Percentiles rank a stretch among this genome's conserved stretches.
phyloP scores from a whole-genome alignment of 108 stramenopile genomes.

The Phaeodactylum tricornutum region DNA sequence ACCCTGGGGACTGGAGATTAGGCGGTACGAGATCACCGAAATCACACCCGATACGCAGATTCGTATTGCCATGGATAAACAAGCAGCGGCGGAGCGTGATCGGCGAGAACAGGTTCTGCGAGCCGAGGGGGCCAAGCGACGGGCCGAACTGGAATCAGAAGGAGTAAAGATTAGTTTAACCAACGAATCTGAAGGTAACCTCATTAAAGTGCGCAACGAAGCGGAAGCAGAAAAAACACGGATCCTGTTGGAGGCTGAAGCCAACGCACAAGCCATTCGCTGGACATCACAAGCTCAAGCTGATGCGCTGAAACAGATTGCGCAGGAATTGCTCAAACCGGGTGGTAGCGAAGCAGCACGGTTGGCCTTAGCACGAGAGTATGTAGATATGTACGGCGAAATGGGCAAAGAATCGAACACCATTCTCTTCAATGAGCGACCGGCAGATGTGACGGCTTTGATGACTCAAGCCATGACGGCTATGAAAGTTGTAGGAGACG shows the following conservation, averaged over 20 bases:
- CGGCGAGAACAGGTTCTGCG: slow-evolving; percentile 90
- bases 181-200: slow-evolving; percentile 95
- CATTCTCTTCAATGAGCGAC: slow-evolving; percentile 91
- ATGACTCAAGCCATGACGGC: slow-evolving; percentile 67
- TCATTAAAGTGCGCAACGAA: slow-evolving; percentile 88
- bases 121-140: slow-evolving; percentile 91
- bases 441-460: slow-evolving; percentile 84
- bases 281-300: slow-evolving; percentile 85
- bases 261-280: slow-evolving; percentile 79
- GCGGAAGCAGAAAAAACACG: slow-evolving; percentile 81
- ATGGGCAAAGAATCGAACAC: slow-evolving; percentile 94
- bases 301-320: slow-evolving; percentile 64
- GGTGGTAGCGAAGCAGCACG: slow-evolving; percentile 84
- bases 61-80: slow-evolving; percentile 96
- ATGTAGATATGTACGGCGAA: slow-evolving; percentile 95
- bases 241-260: slow-evolving; percentile 85
- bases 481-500: slow-evolving; percentile 49
- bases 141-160: slow-evolving; percentile 86
- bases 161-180: slow-evolving; percentile 90
- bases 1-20: slow-evolving; percentile 93
- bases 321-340: slow-evolving; percentile 43
- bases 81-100: slow-evolving; percentile 93
- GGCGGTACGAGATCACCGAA: slow-evolving; percentile 95
- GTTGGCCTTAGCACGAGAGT: slow-evolving; percentile 85
- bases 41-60: slow-evolving; percentile 93